Conservation (phyloP, 2,329 filamentous ascomycete genomes). For the Madurella mycetomatis region DNA sequence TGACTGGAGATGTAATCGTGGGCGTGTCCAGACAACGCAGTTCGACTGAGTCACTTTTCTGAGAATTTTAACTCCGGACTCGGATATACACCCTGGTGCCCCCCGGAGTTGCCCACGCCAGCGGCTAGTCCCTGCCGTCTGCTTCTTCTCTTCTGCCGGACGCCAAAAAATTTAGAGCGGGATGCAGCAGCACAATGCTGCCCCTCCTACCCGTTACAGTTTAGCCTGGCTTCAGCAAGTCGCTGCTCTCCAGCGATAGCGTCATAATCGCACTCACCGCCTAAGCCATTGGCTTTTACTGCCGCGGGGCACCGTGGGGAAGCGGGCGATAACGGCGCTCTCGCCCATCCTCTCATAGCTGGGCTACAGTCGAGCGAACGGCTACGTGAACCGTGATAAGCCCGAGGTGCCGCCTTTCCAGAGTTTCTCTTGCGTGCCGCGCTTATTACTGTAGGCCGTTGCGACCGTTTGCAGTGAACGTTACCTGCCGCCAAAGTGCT, state of each 20-base stretch:
- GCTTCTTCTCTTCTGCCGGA: background rate
- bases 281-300: conserved; percentile 24
- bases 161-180: conserved; percentile 13
- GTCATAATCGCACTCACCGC: conserved; percentile 26
- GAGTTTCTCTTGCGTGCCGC: too few relatives aligned
- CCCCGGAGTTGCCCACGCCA: background rate
- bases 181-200: conserved; percentile 9
- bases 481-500: too few relatives aligned
- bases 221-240: conserved; percentile 15
- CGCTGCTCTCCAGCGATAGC: conserved; percentile 18
- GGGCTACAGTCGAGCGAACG: too few relatives aligned
- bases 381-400: background rate
- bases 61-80: conserved; percentile 1
- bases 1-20: background rate
- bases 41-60: background rate
- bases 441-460: too few relatives aligned
- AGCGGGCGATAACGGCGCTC: conserved; percentile 24
- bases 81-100: conserved; percentile 9
- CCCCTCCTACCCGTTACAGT: conserved; percentile 32
- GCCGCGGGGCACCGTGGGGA: conserved; percentile 22
- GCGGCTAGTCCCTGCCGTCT: background rate
- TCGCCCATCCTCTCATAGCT: background rate
- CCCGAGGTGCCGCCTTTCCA: too few relatives aligned
- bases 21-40: background rate
- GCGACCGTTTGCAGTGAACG: too few relatives aligned